Conservation (phyloP, 345 rosid species). For the Melaleuca alternifolia region DNA sequence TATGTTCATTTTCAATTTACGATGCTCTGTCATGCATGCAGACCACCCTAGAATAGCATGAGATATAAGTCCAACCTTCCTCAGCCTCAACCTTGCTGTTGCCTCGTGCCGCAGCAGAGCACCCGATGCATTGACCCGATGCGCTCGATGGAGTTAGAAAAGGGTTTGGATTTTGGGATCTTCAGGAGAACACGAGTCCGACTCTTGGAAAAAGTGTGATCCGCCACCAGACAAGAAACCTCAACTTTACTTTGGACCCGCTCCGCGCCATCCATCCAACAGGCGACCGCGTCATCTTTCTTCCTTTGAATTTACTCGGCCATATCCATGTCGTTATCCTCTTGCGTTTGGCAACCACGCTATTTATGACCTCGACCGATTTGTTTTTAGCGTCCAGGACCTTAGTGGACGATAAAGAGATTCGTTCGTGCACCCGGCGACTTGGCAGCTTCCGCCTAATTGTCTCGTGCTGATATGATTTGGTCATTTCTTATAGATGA, state of each 20-base stretch:
- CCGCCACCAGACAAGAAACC: not conserved
- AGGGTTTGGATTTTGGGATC: not conserved
- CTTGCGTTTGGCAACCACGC: not conserved
- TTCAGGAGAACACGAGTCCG: not conserved
- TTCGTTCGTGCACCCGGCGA: not conserved
- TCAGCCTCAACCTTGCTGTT: not conserved
- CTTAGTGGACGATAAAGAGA: not conserved
- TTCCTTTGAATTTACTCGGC: not conserved
- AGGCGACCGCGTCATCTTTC: not conserved
- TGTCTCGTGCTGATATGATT: not conserved
- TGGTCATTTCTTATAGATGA: not conserved
- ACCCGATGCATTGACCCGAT: not conserved
- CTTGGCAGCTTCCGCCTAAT: not conserved
- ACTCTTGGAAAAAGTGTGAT: not conserved
- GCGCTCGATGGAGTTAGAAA: not conserved
- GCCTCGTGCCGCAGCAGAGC: not conserved
- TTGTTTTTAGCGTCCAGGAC: not conserved
- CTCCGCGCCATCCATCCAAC: not conserved
- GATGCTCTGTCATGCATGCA: not conserved
- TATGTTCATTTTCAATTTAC: not conserved
- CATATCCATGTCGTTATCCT: not conserved
- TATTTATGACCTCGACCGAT: not conserved
- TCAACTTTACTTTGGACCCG: not conserved
- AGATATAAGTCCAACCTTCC: not conserved
- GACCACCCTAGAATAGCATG: rapidly evolving